These are phyloP conservation scores for Sclerotinia trifoliorum DNA, from an alignment of 2,329 filamentous ascomycete genomes.

Conservation along the genomic window DNA sequence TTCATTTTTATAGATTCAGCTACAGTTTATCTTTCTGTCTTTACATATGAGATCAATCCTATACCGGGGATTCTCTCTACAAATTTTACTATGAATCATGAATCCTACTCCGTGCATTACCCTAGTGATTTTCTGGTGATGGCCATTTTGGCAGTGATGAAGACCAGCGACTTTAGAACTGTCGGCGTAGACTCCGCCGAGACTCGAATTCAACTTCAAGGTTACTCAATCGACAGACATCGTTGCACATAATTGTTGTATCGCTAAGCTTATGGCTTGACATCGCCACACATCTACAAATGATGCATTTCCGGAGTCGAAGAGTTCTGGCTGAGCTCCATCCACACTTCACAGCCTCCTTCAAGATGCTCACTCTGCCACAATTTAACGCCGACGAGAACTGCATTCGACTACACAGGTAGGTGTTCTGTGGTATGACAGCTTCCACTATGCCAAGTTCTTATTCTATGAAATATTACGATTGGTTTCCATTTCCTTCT, in stretches of 20 bases:
- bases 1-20: not conserved
- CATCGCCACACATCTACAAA: constrained; percentile 5
- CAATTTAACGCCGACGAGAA: not conserved
- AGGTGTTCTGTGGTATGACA: not conserved
- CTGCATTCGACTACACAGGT: not conserved
- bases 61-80: not conserved
- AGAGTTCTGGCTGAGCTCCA: not conserved
- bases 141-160: not conserved
- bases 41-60: too few relatives aligned
- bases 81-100: not conserved
- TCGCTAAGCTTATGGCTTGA: not conserved
- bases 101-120: too few relatives aligned
- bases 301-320: not conserved
- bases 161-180: not conserved
- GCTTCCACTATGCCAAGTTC: too few relatives aligned
- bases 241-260: not conserved
- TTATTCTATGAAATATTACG: not conserved
- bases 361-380: constrained; percentile 11
- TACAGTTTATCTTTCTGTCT: not conserved
- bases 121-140: not conserved
- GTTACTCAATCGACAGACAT: not conserved
- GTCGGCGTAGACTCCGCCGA: not conserved
- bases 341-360: constrained; percentile 7
- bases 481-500: constrained; percentile 6
- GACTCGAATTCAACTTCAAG: not conserved